phyloP scores from a whole-genome alignment of 352 stramenopile species.

The Globisporangium parvum region DNA sequence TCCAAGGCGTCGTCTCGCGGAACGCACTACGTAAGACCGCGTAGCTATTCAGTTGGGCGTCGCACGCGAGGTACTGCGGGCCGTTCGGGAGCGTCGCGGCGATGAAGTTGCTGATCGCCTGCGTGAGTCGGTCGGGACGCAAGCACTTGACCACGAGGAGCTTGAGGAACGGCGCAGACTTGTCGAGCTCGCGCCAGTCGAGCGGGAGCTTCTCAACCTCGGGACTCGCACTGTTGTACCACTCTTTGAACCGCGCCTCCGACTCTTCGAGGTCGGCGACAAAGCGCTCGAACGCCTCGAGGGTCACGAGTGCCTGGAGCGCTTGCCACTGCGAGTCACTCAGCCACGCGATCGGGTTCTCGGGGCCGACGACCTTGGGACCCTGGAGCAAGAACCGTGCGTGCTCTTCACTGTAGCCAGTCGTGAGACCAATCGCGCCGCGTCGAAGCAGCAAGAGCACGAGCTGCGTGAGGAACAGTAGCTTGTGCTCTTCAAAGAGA shows the following conservation, averaged over 20 bases:
- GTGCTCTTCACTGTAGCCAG: conserved; percentile 70
- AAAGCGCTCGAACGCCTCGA: conserved; percentile 86
- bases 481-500: conserved; percentile 90
- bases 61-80: conserved; percentile 73
- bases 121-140: conserved; percentile 90
- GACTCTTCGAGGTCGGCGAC: conserved; percentile 85
- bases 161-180: conserved; percentile 86
- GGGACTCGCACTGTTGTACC: conserved; percentile 83
- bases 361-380: conserved; percentile 46
- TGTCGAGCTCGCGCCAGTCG: conserved; percentile 91
- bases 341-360: conserved; percentile 84
- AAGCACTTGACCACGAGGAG: conserved; percentile 93
- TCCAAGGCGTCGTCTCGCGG: conserved; percentile 90
- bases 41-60: conserved; percentile 92
- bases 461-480: conserved; percentile 88
- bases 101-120: conserved; percentile 94
- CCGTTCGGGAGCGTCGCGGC: conserved; percentile 64
- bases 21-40: conserved; percentile 93
- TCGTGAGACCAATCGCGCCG: conserved; percentile 44
- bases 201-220: conserved; percentile 89
- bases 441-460: conserved; percentile 78
- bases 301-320: conserved; percentile 61
- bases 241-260: conserved; percentile 88
- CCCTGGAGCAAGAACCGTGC: conserved; percentile 78
- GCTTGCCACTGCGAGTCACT: conserved; percentile 82